Base-by-base conservation (phyloP, 208 protist species). In the Leishmania tarentolae region DNA sequence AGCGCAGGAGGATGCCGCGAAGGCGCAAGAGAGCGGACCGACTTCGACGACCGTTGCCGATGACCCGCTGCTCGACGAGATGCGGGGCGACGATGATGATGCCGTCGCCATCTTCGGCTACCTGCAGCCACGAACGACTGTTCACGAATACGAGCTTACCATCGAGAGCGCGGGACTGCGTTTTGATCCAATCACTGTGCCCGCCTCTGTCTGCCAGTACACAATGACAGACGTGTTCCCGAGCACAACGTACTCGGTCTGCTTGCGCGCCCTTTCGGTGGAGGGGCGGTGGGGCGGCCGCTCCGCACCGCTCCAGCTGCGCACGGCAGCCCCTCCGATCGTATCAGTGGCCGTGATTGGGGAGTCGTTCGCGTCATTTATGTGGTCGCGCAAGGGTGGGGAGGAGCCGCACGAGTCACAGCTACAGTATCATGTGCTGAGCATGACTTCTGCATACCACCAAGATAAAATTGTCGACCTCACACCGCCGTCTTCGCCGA, bases 291-390 rank as follows among this genome's bases (percentile, higher is more conserved):
- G 94, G 94, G 93, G 93, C 19, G 86, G 82, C 53, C 86, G 89
- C 37, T 95, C 94, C 31, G 91, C 88, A 35, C 76, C 84, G 42
- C 87, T 97, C 28, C 74, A 80, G 50, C 81, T 97, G 59, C 87
- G 92, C 66, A 98, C 93, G 3, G 92, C 92, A 2, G 87, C 84
- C 40, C 77, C 56, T n/a, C 92, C 92, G 1, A 76, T 77, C 24
- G 83, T 97, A 24, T 79, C 82, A 19, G 84, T 93, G 19, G 85
- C 89, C 44, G 79, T 84, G 19, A 79, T 88, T 3, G 94, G 96
- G 65, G 94, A 98, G 85, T 92, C 87, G 4, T 98, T 97, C 79
- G 83, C 93, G 19, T 92, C 92, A 24, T 90, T 98, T 63, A 78
- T 82, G 52, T 97, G 94, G 95, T 81, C 78, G 31, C 94, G 95